Conservation (phyloP, 352 stramenopile species). For the Pythium monospermum region DNA sequence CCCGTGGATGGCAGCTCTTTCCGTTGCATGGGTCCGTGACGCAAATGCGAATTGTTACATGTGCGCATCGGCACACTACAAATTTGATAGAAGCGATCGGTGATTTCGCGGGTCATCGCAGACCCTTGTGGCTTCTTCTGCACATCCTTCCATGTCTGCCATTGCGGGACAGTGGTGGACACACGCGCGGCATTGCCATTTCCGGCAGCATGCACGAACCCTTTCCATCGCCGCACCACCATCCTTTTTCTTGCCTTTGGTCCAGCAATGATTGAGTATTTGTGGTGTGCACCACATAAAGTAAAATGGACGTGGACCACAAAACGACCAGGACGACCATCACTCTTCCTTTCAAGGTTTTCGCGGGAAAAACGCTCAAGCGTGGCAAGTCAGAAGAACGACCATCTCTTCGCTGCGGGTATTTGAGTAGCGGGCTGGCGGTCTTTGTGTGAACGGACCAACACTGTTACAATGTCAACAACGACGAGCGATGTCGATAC, state of each 20-base stretch:
- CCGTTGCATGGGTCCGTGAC: slow-evolving; percentile 6
- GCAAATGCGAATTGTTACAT: slow-evolving; percentile 46
- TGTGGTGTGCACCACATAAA: slow-evolving; percentile 12
- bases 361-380: slow-evolving; percentile 38
- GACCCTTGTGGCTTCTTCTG: slow-evolving; percentile 6
- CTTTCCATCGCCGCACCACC: neutral
- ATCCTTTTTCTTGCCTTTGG: slow-evolving; percentile 3
- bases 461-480: slow-evolving; percentile 12
- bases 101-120: slow-evolving; percentile 25
- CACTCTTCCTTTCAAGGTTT: slow-evolving; percentile 24
- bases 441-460: too few relatives aligned
- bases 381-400: neutral
- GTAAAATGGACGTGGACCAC: neutral
- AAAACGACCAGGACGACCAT: slow-evolving; percentile 1
- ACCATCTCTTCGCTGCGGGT: too few relatives aligned
- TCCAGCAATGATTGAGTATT: neutral
- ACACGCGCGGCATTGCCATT: neutral
- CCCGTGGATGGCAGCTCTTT: slow-evolving; percentile 61
- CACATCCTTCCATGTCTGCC: slow-evolving; percentile 19
- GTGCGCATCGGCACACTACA: slow-evolving; percentile 49
- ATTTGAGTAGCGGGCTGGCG: too few relatives aligned
- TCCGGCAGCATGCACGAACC: slow-evolving; percentile 7
- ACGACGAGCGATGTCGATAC: slow-evolving; percentile 24
- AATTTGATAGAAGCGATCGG: slow-evolving; percentile 34
- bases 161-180: neutral